Evolutionary conservation across 2,329 filamentous ascomycete genomes (phyloP), one percentile per base, ranked within the genome.

Genomic region (Ophiostoma perfectum): DNA sequence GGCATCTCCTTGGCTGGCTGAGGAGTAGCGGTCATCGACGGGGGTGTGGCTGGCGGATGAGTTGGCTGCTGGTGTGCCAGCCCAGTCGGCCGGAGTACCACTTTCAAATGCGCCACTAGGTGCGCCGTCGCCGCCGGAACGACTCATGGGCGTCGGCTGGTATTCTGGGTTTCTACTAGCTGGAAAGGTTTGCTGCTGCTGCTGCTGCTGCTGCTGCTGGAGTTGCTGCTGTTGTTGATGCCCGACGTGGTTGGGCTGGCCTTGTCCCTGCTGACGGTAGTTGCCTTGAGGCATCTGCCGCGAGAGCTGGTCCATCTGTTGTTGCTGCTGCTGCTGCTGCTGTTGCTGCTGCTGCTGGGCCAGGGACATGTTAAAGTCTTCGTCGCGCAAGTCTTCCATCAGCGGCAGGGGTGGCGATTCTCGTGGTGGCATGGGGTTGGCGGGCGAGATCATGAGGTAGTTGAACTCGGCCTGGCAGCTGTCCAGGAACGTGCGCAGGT

Each of bases 371-470:
- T 80, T 81, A 69, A 83, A 86, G 58, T 84, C 86, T 44, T 80
- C 80, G 69, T 88, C 84, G 65, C 83, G 71, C n/a, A 87, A 72
- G 67, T 88, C 86, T 65, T 88, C 86, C 39, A 86, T 81, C 58
- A 86, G 79, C 9, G 85, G 85, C 11, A 87, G 75, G 2, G 82
- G 84, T 4, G 72, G 71, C 1, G 85, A 86, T 38, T 88, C 87
- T 75, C 87, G 82, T n/a, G 86, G 87, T 1, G 87, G 87, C 58
- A 84, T 78, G 3, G 87, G 87, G 75, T 89, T 89, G 55, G 87
- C 86, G 1, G 87, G 87, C 0, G 86, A 86, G 66, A 88, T 83
- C 86, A 89, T 88, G 14, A 89, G 80, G 73, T 89, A 89, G 71
- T 86, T 87, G 70, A 89, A 88, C 74, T 89, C 86, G 72, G 83